A percentile compares a stretch with the other conserved stretches of the same genome.
phyloP scores from a whole-genome alignment of 2,329 filamentous ascomycete species.

The Hymenoscyphus fructigenus region DNA sequence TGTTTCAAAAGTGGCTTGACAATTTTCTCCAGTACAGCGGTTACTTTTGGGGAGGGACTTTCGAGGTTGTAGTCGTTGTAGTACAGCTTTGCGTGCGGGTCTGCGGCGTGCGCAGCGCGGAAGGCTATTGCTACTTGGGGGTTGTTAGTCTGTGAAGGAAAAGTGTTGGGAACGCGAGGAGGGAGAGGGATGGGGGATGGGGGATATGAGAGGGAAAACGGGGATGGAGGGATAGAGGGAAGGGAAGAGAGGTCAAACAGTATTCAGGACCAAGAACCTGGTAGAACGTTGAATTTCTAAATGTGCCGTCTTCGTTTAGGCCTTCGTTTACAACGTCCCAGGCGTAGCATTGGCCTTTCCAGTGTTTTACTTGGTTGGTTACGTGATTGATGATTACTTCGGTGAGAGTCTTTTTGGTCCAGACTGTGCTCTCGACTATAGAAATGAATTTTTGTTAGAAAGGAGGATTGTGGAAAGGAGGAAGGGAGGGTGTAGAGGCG shows the following conservation, averaged over 20 bases:
- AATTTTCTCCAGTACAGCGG: slow-evolving; percentile 43
- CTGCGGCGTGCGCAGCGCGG: slow-evolving; percentile 52
- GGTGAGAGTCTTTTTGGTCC: slow-evolving; percentile 56
- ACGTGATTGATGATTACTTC: slow-evolving; percentile 59
- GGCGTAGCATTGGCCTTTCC: slow-evolving; percentile 57
- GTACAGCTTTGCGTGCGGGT: slow-evolving; percentile 57
- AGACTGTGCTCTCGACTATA: slow-evolving; percentile 39
- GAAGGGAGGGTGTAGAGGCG: too few species aligned
- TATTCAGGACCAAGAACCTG: slow-evolving; percentile 55
- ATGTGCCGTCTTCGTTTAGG: slow-evolving; percentile 56
- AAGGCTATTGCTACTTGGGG: slow-evolving; percentile 53
- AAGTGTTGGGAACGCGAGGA: too few species aligned
- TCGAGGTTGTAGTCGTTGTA: slow-evolving; percentile 64
- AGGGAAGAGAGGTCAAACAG: slow-evolving; percentile 10
- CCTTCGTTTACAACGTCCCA: slow-evolving; percentile 70
- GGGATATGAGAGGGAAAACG: too few species aligned
- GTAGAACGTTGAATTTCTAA: slow-evolving; percentile 51
- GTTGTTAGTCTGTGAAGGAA: neutral
- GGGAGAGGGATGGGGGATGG: too few species aligned
- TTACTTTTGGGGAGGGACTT: slow-evolving; percentile 47
- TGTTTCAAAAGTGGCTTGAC: slow-evolving; percentile 46
- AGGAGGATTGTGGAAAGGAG: too few species aligned
- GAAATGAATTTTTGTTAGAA: too few species aligned
- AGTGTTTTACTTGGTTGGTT: slow-evolving; percentile 55
- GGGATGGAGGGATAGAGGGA: neutral